Conservation (phyloP, 805 yeast species). For the Pichia phayaonensis region DNA sequence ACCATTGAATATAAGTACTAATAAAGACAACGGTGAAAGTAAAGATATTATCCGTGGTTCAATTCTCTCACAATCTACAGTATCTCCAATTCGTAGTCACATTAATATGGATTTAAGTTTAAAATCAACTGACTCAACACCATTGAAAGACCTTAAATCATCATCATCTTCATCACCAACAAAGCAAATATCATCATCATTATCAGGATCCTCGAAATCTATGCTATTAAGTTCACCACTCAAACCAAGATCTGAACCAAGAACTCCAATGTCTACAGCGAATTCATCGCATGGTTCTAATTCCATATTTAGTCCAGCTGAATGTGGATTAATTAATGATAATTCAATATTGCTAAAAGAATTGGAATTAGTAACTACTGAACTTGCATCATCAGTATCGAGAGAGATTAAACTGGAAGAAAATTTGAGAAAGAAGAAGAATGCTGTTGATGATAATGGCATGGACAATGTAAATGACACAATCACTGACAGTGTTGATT, state of each 20-base stretch:
- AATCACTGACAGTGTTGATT: background rate
- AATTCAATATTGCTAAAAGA: constrained; percentile 54
- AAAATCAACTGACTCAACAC: background rate
- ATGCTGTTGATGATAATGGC: background rate
- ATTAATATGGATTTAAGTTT: constrained; percentile 5
- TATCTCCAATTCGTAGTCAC: background rate
- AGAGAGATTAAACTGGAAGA: constrained; percentile 57
- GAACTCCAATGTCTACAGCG: constrained; percentile 7
- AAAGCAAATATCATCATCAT: background rate
- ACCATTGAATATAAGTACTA: background rate
- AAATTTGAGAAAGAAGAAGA: constrained; percentile 3
- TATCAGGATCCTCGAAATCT: background rate
- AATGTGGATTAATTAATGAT: constrained; percentile 53
- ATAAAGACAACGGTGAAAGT: background rate
- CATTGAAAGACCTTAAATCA: background rate
- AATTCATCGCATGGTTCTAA: constrained; percentile 2
- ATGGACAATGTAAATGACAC: background rate
- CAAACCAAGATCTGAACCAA: background rate
- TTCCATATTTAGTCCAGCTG: constrained; percentile 43
- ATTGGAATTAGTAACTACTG: constrained; percentile 60
- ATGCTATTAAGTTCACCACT: background rate
- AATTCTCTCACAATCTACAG: background rate
- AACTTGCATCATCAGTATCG: constrained; percentile 62
- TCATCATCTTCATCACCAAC: background rate
- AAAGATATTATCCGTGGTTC: background rate